Conservation (phyloP, 331 rosid genomes). For the Erythrophleum ivorense region DNA sequence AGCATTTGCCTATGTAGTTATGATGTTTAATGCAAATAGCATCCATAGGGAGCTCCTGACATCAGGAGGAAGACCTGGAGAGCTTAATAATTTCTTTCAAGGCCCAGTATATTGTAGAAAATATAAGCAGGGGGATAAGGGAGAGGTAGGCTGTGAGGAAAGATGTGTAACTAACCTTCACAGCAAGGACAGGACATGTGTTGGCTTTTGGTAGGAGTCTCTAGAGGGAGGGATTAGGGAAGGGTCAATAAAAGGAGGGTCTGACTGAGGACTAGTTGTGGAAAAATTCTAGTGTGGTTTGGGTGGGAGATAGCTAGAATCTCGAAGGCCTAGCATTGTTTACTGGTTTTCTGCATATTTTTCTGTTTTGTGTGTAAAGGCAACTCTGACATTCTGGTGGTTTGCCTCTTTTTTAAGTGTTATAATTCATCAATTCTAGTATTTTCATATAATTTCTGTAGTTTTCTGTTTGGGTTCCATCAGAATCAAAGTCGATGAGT, state of each 20-base stretch:
- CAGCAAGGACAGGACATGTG: not conserved
- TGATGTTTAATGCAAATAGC: not conserved
- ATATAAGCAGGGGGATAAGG: not conserved
- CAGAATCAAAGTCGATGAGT: constrained; percentile 13
- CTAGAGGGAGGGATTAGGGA: no score
- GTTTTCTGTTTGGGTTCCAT: not conserved
- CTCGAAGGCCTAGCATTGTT: not conserved
- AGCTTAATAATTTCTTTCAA: constrained; percentile 33
- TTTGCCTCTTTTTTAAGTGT: not conserved
- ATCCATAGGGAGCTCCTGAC: constrained; percentile 12
- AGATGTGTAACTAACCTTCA: not conserved
- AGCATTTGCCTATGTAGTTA: not conserved
- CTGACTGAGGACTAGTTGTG: not conserved
- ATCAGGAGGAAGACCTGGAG: constrained; percentile 23
- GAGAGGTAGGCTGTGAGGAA: not conserved
- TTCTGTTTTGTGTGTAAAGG: not conserved
- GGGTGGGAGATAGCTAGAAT: not conserved
- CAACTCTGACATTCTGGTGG: not conserved
- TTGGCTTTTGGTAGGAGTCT: not conserved
- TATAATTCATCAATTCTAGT: not conserved
- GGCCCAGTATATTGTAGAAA: not conserved
- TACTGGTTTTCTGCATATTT: no score
- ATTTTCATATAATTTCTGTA: not conserved
- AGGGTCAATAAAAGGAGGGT: not conserved
- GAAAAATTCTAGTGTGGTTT: not conserved